Evolutionary conservation across 352 stramenopile species (phyloP), one percentile per base, ranked within the genome.

Genomic region (Pythium apleroticum): DNA sequence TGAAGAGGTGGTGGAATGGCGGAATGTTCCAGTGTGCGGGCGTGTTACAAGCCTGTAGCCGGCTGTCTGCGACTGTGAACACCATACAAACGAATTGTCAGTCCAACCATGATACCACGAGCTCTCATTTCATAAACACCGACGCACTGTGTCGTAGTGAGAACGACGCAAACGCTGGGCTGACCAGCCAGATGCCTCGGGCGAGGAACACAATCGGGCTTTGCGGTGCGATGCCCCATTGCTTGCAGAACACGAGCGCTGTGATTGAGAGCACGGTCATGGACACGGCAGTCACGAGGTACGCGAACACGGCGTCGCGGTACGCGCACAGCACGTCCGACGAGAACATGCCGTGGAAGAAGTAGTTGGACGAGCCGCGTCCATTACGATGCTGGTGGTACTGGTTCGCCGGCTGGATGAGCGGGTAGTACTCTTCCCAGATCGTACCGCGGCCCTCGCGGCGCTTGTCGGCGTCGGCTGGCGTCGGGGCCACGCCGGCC

Each of bases 281-380:
- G 27, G 81, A 92, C 52, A 89, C 85, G 37, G 90, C 76, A 49
- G 83, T 73, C 37, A 94, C 82, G 33, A 93, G 70, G 73, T 86
- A 94, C 58, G 87, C 87, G 28, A 93, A 78, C 41, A 93, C 84
- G 24, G 85, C 87, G 55, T 95, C 86, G 19, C 80, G 76, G 65
- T 95, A 95, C 43, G 87, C 87, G 70, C 77, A 90, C 64, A 90
- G 78, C 59, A 95, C 87, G 57, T 95, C 87, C 52, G 84, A 82
- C n/a, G 83, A 90, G 69, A 94, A 93, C 80, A 93, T 89, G 73
- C 83, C 83, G 60, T 93, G 82, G 73, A 91, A 95, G 65, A 95
- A 95, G 59, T 90, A 91, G 73, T 89, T 91, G 57, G 74, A 87
- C n/a, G 81, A 81, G 49, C 77, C 77, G 35, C 79, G 78, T 57